Evolutionary conservation across 148 eudicot genomes (phyloP).

Genomic region (Rhododendron henanense): DNA sequence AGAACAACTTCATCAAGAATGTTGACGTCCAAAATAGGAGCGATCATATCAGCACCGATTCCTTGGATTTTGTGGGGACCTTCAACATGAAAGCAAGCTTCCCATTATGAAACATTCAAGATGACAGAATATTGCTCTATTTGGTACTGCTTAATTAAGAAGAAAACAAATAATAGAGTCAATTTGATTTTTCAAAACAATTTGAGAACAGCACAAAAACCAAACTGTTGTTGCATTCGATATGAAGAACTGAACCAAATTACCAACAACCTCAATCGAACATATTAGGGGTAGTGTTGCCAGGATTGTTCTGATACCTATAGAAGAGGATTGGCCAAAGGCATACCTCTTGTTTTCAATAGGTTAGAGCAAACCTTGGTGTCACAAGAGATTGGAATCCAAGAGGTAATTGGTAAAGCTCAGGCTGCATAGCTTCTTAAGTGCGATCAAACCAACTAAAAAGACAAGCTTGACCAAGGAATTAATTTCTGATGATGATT

Average conservation of each 20-base stretch:
- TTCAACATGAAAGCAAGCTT: conserved; percentile 18
- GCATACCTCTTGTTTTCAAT: neutral
- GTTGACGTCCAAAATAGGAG: conserved; percentile 42
- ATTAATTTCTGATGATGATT: neutral
- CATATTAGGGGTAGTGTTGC: neutral
- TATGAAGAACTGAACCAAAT: neutral
- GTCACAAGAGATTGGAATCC: neutral
- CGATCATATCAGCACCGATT: conserved; percentile 70
- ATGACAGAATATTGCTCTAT: neutral
- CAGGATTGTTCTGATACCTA: neutral
- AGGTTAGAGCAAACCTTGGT: neutral
- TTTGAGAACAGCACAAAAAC: no score
- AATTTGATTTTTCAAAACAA: no score
- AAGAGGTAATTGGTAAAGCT: neutral
- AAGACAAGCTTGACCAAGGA: neutral
- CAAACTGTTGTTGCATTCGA: neutral
- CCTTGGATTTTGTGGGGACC: conserved; percentile 83
- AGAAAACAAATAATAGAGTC: no score
- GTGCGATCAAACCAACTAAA: neutral
- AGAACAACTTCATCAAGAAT: conserved; percentile 59
- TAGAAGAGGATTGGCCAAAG: neutral
- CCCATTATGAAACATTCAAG: neutral
- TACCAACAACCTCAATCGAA: neutral
- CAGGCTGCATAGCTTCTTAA: neutral
- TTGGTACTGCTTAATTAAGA: no score